Percentiles rank a stretch among this genome's conserved stretches.
Evolutionary conservation across 2,329 filamentous ascomycete species (phyloP).

Genomic region (Aspergillus persii): DNA sequence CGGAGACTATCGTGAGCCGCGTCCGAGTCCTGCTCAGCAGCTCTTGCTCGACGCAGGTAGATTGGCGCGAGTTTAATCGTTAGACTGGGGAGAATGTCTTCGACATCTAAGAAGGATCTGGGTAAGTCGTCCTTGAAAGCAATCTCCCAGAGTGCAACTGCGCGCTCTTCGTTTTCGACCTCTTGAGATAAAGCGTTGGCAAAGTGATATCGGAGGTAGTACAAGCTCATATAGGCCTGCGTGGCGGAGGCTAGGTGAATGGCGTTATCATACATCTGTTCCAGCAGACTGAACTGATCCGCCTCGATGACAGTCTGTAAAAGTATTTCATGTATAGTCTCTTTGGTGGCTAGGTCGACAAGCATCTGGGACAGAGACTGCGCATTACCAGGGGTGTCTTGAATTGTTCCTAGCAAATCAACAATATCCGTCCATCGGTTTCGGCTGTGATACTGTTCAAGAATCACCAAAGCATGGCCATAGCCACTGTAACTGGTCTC

Average conservation of each 20-base stretch:
- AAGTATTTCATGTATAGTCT: slow-evolving; percentile 14
- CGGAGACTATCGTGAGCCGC: slow-evolving; percentile 9
- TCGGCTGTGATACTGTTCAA: slow-evolving; percentile 11
- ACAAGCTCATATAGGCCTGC: slow-evolving; percentile 9
- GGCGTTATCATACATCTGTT: slow-evolving; percentile 18
- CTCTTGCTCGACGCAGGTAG: slow-evolving; percentile 15
- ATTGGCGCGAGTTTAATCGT: slow-evolving; percentile 17
- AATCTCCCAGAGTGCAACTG: slow-evolving; percentile 15
- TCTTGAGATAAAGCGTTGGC: slow-evolving; percentile 14
- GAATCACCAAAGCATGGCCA: slow-evolving; percentile 9
- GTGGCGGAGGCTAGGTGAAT: slow-evolving; percentile 12
- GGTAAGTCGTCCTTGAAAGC: slow-evolving; percentile 17
- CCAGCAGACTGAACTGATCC: slow-evolving; percentile 15
- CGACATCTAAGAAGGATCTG: slow-evolving; percentile 10
- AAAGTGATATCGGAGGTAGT: slow-evolving; percentile 16
- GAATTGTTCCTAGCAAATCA: neutral
- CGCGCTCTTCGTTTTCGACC: slow-evolving; percentile 10
- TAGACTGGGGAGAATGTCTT: slow-evolving; percentile 12
- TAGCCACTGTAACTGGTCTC: slow-evolving; percentile 8
- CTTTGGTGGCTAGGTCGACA: slow-evolving; percentile 11
- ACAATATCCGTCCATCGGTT: slow-evolving; percentile 12
- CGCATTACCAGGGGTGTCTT: neutral
- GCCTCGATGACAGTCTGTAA: slow-evolving; percentile 17
- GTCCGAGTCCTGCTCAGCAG: slow-evolving; percentile 3
- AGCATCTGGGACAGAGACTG: slow-evolving; percentile 10